phyloP scores from a whole-genome alignment of 2,329 filamentous ascomycete genomes.

The Chaetomiaceae sp. region DNA sequence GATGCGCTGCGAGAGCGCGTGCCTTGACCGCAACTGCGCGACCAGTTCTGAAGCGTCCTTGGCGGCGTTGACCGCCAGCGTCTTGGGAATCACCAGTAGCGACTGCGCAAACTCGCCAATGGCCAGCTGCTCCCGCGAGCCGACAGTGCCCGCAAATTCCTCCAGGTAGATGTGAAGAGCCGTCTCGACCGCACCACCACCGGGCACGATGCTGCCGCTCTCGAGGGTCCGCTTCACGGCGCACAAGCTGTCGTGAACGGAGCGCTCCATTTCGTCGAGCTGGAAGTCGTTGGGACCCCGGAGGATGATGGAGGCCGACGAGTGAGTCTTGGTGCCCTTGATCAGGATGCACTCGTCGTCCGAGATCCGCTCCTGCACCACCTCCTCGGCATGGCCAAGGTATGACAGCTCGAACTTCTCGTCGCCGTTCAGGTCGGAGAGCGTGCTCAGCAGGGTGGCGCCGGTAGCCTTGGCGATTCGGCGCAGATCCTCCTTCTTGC shows the following conservation, averaged over 20 bases:
- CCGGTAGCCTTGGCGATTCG: conserved; percentile 95
- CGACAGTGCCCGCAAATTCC: conserved; percentile 96
- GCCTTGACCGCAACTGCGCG: conserved; percentile 88
- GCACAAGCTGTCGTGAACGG: conserved; percentile 92
- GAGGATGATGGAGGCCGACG: conserved; percentile 91
- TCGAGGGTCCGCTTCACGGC: conserved; percentile 97
- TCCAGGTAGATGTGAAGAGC: conserved; percentile 98
- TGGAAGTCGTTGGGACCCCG: conserved; percentile 94
- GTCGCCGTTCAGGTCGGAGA: conserved; percentile 95
- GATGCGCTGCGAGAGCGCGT: conserved; percentile 89
- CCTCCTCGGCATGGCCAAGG: conserved; percentile 88
- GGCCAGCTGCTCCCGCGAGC: conserved; percentile 93
- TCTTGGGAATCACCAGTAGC: conserved; percentile 92
- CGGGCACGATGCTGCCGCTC: conserved; percentile 93
- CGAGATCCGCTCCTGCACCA: conserved; percentile 96
- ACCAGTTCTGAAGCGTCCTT: conserved; percentile 95
- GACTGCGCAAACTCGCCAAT: conserved; percentile 97
- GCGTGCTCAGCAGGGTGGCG: conserved; percentile 83
- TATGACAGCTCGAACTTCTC: conserved; percentile 92
- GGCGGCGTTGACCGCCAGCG: conserved; percentile 91
- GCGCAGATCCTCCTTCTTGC: conserved; percentile 97
- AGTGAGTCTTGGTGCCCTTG: conserved; percentile 92
- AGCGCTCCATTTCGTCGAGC: conserved; percentile 98
- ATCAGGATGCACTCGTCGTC: conserved; percentile 98
- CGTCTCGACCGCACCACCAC: conserved; percentile 96